Percentiles rank a stretch among this genome's conserved stretches.
These are phyloP conservation scores for Gloeostereum incarnatum DNA, from an alignment of 768 basidiomycete species.

Conservation along the genomic window DNA sequence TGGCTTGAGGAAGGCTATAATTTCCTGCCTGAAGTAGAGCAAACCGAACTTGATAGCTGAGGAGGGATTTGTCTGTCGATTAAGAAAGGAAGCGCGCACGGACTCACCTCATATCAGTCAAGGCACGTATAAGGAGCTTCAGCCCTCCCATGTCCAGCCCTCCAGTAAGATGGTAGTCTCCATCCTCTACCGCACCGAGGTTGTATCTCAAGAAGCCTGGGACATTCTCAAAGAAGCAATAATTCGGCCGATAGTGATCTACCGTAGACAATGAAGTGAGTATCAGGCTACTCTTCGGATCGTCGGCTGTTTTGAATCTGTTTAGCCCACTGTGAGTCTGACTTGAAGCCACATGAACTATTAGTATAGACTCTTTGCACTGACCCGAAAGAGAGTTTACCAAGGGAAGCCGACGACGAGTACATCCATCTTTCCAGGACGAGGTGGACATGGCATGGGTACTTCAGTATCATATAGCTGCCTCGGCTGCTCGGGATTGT, in stretches of 20 bases:
- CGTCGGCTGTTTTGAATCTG: background rate
- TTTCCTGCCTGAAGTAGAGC: conserved; percentile 36
- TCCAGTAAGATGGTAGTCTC: conserved; percentile 12
- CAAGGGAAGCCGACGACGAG: conserved; percentile 44
- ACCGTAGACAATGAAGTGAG: conserved; percentile 11
- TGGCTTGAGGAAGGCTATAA: conserved; percentile 35
- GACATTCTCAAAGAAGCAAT: conserved; percentile 41
- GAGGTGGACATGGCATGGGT: conserved; percentile 21
- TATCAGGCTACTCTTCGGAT: background rate
- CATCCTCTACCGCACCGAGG: conserved; percentile 25
- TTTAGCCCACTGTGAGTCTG: background rate
- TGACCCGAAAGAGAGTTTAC: conserved; percentile 17
- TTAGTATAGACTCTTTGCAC: conserved; percentile 8
- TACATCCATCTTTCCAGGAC: conserved; percentile 34
- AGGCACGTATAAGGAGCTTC: background rate
- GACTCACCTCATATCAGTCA: background rate
- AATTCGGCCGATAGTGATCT: conserved; percentile 29
- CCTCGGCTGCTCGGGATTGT: too few species aligned
- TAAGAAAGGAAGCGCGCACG: too few species aligned
- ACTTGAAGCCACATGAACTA: background rate
- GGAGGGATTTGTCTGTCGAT: too few species aligned
- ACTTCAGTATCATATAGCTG: background rate
- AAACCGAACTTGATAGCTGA: conserved; percentile 35
- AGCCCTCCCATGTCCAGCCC: too few species aligned
- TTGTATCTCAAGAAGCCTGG: conserved; percentile 31